Conservation (phyloP, 148 eudicot genomes). For the Talinum fruticosum region DNA sequence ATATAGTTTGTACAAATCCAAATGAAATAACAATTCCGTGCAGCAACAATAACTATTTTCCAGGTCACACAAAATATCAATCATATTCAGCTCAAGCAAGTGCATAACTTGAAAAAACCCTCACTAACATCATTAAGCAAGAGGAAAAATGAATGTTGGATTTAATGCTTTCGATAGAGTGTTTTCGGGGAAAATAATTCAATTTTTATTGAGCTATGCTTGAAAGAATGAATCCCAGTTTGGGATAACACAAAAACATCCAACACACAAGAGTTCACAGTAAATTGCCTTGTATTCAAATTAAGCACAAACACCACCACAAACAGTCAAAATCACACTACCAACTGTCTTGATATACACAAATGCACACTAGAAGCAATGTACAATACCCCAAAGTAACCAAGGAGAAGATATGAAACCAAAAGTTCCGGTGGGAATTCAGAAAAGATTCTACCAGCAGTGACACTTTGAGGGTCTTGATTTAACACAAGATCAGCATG, state of each 20-base stretch:
- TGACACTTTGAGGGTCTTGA: conserved; percentile 1
- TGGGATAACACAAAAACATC: neutral
- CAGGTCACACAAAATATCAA: too few relatives aligned
- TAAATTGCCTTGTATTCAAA: conserved; percentile 5
- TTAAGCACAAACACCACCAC: conserved; percentile 13
- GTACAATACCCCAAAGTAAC: conserved; percentile 34
- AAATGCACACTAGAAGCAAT: conserved; percentile 25
- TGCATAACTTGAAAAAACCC: neutral
- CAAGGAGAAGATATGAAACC: conserved; percentile 28
- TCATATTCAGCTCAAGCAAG: too few relatives aligned
- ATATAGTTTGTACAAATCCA: too few relatives aligned
- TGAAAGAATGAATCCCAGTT: conserved; percentile 11
- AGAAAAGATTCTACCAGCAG: conserved; percentile 12
- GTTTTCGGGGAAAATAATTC: neutral
- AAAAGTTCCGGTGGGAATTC: conserved; percentile 3
- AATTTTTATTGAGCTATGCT: neutral
- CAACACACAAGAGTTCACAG: conserved; percentile 5
- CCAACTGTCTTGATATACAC: conserved; percentile 25
- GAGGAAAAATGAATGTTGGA: neutral
- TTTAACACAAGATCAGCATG: neutral
- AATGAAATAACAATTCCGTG: too few relatives aligned
- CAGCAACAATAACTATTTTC: too few relatives aligned
- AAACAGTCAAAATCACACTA: conserved; percentile 31
- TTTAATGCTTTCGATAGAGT: neutral
- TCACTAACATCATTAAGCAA: neutral